A percentile compares a stretch with the other conserved stretches of the same genome.
These are phyloP conservation scores for Suillus americanus DNA, from an alignment of 768 basidiomycete species.

Conservation along the genomic window DNA sequence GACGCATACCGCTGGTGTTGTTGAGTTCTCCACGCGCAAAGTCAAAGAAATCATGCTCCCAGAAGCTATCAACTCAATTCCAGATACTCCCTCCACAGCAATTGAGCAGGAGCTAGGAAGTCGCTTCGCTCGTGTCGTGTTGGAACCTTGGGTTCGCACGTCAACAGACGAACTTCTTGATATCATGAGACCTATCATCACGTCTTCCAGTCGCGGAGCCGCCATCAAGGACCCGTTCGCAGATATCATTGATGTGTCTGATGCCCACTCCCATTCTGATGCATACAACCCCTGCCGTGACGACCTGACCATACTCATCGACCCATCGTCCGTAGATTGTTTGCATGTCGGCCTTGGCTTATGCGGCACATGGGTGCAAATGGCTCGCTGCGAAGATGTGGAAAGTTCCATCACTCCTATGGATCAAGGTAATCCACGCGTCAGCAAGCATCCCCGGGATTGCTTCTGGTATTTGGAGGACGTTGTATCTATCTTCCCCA, in stretches of 20 bases:
- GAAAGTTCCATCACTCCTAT: not conserved
- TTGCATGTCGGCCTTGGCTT: constrained; percentile 32
- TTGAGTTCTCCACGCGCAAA: constrained; percentile 62
- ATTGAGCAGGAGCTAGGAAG: constrained; percentile 46
- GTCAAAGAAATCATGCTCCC: constrained; percentile 48
- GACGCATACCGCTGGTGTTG: constrained; percentile 59
- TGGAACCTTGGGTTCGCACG: constrained; percentile 49
- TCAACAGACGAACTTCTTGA: constrained; percentile 34
- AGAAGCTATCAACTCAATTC: constrained; percentile 12
- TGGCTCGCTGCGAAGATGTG: constrained; percentile 18
- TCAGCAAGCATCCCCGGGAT: constrained; percentile 11
- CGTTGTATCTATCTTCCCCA: constrained; percentile 47
- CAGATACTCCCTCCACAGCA: constrained; percentile 5
- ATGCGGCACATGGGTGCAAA: constrained; percentile 36
- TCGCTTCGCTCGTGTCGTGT: constrained; percentile 44
- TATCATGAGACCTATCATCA: constrained; percentile 34
- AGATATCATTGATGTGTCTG: constrained; percentile 1
- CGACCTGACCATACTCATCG: constrained; percentile 30
- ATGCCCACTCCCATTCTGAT: constrained; percentile 27
- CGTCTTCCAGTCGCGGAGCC: constrained; percentile 28
- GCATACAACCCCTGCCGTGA: constrained; percentile 40
- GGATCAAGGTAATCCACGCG: not conserved
- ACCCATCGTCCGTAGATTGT: constrained; percentile 12
- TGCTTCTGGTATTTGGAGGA: constrained; percentile 61
- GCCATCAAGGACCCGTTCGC: constrained; percentile 12